phyloP scores from a whole-genome alignment of 2,329 filamentous ascomycete genomes.

The Zopfia rhizophila region DNA sequence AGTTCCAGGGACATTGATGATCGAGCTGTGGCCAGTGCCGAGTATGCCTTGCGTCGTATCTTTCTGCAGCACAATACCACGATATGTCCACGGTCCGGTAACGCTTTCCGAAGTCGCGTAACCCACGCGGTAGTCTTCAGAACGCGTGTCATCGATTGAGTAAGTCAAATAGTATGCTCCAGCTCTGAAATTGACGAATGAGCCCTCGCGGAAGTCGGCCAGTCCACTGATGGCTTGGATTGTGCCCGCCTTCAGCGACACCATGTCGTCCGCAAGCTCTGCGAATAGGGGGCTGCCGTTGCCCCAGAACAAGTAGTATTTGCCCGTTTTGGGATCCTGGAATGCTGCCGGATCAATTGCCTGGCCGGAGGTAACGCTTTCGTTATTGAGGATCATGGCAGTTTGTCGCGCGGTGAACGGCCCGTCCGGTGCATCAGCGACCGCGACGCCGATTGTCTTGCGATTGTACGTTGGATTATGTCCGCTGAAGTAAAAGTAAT shows the following conservation, averaged over 20 bases:
- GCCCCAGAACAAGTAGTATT: conserved; percentile 43
- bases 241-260: conserved; percentile 28
- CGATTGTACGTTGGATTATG: conserved; percentile 36
- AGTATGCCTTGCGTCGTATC: conserved; percentile 33
- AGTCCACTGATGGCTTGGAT: conserved; percentile 28
- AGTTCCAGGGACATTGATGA: conserved; percentile 39
- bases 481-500: conserved; percentile 43
- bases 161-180: conserved; percentile 41
- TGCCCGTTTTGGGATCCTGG: conserved; percentile 34
- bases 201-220: conserved; percentile 35
- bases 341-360: conserved; percentile 40
- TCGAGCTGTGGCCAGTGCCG: conserved; percentile 36
- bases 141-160: conserved; percentile 41
- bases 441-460: conserved; percentile 41
- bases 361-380: conserved; percentile 31
- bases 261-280: conserved; percentile 36
- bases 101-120: conserved; percentile 35
- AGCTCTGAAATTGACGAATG: conserved; percentile 37
- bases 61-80: conserved; percentile 37
- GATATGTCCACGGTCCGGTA: conserved; percentile 38
- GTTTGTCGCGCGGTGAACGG: conserved; percentile 36
- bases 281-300: conserved; percentile 33
- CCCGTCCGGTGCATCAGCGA: conserved; percentile 33
- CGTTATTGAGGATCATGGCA: conserved; percentile 42
- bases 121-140: conserved; percentile 38